phyloP scores from a whole-genome alignment of 1,284 basidiomycete species.

The Naganishia albida region DNA sequence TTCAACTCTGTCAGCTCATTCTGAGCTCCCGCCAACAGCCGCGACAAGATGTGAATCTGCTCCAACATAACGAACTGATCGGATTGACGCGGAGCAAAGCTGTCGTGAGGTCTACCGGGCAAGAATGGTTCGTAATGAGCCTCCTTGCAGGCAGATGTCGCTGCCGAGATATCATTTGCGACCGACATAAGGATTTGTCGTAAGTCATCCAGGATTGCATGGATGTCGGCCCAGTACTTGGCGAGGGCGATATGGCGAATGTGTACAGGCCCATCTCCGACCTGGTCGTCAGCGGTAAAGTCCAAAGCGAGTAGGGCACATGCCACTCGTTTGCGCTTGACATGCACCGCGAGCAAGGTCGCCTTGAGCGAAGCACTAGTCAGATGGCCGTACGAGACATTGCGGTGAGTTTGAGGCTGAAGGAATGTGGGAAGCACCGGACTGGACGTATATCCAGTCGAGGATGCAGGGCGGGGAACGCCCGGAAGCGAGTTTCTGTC shows the following conservation, averaged over 20 bases:
- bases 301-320: constrained; percentile 32
- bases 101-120: constrained; percentile 12
- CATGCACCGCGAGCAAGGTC: constrained; percentile 24
- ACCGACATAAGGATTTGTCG: neutral
- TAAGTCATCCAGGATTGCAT: constrained; percentile 26
- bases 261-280: neutral
- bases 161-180: constrained; percentile 1
- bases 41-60: constrained; percentile 30
- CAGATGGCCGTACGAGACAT: constrained; percentile 4
- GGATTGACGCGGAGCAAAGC: constrained; percentile 26
- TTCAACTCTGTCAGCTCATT: constrained; percentile 18
- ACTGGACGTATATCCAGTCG: constrained; percentile 6
- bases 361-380: constrained; percentile 24
- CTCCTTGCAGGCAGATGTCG: neutral
- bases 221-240: constrained; percentile 33
- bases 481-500: constrained; percentile 6
- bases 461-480: constrained; percentile 13
- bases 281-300: neutral
- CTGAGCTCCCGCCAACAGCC: constrained; percentile 21
- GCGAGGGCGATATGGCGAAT: constrained; percentile 26
- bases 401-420: constrained; percentile 27
- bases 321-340: constrained; percentile 26
- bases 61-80: constrained; percentile 29
- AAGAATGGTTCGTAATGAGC: constrained; percentile 8
- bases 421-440: constrained; percentile 30